phyloP scores from a whole-genome alignment of 371 early-diverging fungal species.

The Syncephalastrum sp. region DNA sequence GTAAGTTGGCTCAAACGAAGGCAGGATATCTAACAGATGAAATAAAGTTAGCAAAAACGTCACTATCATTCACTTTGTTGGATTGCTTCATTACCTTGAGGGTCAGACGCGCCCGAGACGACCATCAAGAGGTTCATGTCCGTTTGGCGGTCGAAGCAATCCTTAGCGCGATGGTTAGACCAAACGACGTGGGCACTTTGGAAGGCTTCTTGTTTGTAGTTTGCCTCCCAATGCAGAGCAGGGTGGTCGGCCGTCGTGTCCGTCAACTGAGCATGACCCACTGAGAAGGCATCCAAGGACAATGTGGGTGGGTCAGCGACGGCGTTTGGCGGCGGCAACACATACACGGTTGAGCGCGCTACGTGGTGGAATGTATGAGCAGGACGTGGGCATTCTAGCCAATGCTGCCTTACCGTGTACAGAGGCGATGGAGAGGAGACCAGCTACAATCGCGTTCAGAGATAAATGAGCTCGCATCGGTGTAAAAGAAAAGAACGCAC shows the following conservation, averaged over 20 bases:
- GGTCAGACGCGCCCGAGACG: slow-evolving; percentile 16
- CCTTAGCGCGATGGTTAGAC: slow-evolving; percentile 11
- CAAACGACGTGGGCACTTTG: slow-evolving; percentile 14
- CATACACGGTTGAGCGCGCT: no score
- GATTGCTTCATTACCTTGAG: slow-evolving; percentile 12
- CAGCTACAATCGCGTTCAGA: no score
- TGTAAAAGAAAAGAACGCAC: no score
- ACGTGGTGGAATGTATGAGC: no score
- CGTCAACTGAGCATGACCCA: slow-evolving; percentile 20
- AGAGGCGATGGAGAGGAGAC: no score
- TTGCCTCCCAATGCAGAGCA: slow-evolving; percentile 15
- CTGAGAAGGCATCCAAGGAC: slow-evolving; percentile 23
- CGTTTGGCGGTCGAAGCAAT: slow-evolving; percentile 18
- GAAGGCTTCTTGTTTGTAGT: slow-evolving; percentile 15
- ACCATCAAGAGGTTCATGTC: slow-evolving; percentile 14
- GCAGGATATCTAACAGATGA: slow-evolving; percentile 15
- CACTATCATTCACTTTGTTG: neutral
- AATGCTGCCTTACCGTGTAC: no score
- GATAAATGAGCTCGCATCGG: no score
- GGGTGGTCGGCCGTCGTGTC: slow-evolving; percentile 18
- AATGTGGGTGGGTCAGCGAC: slow-evolving; percentile 10
- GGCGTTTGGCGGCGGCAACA: no score
- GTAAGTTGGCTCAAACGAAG: slow-evolving; percentile 27
- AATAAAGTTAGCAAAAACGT: neutral
- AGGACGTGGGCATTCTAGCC: no score